Base-by-base conservation (phyloP, 2,329 filamentous ascomycete genomes). In the Colletotrichum tamarilloi region DNA sequence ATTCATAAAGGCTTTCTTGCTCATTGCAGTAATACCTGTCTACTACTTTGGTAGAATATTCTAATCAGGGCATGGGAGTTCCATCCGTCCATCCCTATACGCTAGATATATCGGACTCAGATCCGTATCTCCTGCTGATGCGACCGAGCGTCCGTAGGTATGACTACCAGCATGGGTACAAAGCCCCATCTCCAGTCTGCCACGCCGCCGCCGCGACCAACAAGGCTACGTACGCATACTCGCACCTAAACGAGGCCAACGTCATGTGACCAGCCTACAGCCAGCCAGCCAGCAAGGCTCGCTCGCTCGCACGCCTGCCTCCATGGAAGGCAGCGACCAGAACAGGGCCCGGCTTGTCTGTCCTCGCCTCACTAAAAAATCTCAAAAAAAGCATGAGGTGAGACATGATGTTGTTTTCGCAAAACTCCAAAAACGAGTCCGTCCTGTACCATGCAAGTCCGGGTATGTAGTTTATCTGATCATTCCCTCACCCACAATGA, bases 391-490 rank as follows among this genome's bases (percentile, higher is more conserved):
- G 42, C 56, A 67, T 46, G 56, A 58, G 42, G 65, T 59, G 62
- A 73, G 65, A 75, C 52, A 74, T 52, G 55, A 53, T 57, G 38
- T 63, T 74, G 60, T 53, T 73, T 70, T 63, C 70, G 58, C 73
- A 74, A 74, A 75, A 75, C 73, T 75, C 73, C 73, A 70, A 69
- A 60, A 74, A 62, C 56, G 66, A 62, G 62, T 73, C 42, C 71
- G 73, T 71, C 73, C 73, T 73, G 58, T 75, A 75, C 65, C 64
- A 75, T 75, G 74, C 72, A 73, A 72, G 62, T 70, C 74, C 65
- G 72, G 74, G 74, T 72, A 74, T 75, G 74, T 74, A 68, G 68
- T 75, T 75, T 74, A 75, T 75, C 72, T 75, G 72, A 73, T 75
- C 72, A 68, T 75, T 72, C 66, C 68, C 74, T 68, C 68, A 49